These are phyloP conservation scores for Stephania cephalantha DNA, from an alignment of 164 flowering plant genomes.

Conservation along the genomic window DNA sequence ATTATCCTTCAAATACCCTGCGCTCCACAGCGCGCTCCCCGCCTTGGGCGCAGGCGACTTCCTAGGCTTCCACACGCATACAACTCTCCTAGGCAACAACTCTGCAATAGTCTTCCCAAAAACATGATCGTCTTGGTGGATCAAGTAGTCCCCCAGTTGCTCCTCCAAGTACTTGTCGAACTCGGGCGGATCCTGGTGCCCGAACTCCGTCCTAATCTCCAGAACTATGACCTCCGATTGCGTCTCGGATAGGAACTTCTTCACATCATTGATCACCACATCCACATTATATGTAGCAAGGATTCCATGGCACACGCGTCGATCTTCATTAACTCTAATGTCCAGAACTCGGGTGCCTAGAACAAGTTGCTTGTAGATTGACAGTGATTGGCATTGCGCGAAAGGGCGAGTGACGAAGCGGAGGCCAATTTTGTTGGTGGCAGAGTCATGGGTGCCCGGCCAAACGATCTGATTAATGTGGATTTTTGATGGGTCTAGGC, in stretches of 20 bases:
- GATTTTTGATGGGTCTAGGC: constrained; percentile 42
- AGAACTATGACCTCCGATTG: constrained; percentile 71
- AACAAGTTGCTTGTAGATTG: constrained; percentile 68
- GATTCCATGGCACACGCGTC: constrained; percentile 82
- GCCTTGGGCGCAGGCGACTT: constrained; percentile 54
- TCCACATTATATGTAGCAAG: constrained; percentile 58
- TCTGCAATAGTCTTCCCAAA: constrained; percentile 70
- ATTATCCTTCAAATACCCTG: constrained; percentile 69
- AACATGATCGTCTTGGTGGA: constrained; percentile 70
- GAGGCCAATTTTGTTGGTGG: constrained; percentile 77
- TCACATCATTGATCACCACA: constrained; percentile 65
- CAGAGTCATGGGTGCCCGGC: constrained; percentile 98
- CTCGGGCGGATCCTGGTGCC: constrained; percentile 81
- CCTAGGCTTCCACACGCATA: constrained; percentile 90
- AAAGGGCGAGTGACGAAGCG: constrained; percentile 62
- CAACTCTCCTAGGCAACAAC: constrained; percentile 65
- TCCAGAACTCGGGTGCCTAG: constrained; percentile 64
- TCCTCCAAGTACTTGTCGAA: constrained; percentile 75
- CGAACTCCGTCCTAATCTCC: constrained; percentile 80
- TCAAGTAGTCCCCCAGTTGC: constrained; percentile 63
- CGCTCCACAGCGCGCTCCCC: constrained; percentile 69
- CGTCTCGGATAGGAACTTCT: constrained; percentile 70
- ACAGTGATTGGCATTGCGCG: constrained; percentile 78
- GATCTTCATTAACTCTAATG: constrained; percentile 68
- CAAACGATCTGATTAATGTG: constrained; percentile 63